These are phyloP conservation scores for Botrytis fragariae DNA, from an alignment of 2,329 filamentous ascomycete species.

Conservation along the genomic window DNA sequence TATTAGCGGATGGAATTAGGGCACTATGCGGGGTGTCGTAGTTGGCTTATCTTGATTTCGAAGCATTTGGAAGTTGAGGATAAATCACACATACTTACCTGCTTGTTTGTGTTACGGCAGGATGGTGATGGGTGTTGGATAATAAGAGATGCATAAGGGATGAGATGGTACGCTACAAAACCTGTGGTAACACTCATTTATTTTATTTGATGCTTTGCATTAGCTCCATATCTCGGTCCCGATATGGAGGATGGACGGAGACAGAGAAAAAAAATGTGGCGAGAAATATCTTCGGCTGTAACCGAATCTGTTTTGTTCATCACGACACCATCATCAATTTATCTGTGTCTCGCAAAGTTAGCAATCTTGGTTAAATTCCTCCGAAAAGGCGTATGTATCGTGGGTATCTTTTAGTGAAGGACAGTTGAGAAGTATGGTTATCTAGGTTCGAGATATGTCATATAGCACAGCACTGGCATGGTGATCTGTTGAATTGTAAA, in stretches of 20 bases:
- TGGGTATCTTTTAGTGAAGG: neutral
- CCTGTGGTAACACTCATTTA: neutral
- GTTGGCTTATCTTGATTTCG: neutral
- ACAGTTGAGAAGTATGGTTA: conserved; percentile 1
- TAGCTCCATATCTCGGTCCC: conserved; percentile 1
- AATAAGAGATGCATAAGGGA: neutral
- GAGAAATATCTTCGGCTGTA: neutral
- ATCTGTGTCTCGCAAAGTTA: conserved; percentile 2
- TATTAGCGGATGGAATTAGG: neutral
- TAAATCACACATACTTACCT: neutral
- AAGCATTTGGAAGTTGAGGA: conserved; percentile 2
- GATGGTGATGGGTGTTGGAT: neutral
- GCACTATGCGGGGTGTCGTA: neutral
- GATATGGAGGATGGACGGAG: neutral
- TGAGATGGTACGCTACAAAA: conserved; percentile 1
- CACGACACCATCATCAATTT: neutral
- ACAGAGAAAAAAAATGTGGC: neutral
- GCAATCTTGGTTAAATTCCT: conserved; percentile 19
- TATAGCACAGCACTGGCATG: conserved; percentile 2
- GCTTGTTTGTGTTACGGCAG: neutral
- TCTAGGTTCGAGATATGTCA: conserved; percentile 14
- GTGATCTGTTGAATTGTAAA: neutral
- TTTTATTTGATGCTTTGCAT: conserved; percentile 10
- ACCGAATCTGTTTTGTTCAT: neutral
- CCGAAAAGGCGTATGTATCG: conserved; percentile 8